Conservation (phyloP, 306 rosid species). For the Fagus sylvatica region DNA sequence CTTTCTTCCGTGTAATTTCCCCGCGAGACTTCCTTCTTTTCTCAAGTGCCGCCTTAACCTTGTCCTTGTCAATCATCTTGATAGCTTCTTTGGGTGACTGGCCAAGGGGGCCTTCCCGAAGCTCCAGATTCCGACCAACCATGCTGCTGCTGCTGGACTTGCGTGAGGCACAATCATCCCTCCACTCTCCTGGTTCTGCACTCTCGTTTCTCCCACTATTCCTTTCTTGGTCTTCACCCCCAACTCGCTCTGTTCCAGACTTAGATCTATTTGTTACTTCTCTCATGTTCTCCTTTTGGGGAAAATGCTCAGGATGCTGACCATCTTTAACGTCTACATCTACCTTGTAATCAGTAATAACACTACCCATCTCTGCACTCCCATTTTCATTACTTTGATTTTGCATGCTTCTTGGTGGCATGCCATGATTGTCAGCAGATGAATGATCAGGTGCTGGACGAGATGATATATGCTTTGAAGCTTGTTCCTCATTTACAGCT, state of each 20-base stretch:
- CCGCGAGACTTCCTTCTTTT: constrained; percentile 82
- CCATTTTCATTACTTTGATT: constrained; percentile 61
- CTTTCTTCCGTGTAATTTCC: constrained; percentile 64
- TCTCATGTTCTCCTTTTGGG: constrained; percentile 44
- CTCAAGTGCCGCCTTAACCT: constrained; percentile 91
- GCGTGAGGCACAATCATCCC: constrained; percentile 50
- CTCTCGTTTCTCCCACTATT: constrained; percentile 50
- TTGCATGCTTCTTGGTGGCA: constrained; percentile 42
- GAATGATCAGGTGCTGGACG: constrained; percentile 49
- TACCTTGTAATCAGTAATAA: constrained; percentile 37
- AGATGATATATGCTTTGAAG: constrained; percentile 58
- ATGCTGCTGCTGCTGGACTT: not conserved
- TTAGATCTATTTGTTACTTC: constrained; percentile 47
- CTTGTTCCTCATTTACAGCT: constrained; percentile 66
- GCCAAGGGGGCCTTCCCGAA: constrained; percentile 45
- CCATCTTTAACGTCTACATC: constrained; percentile 58
- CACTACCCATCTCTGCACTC: constrained; percentile 49
- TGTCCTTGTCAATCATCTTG: constrained; percentile 78
- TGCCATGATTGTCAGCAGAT: constrained; percentile 51
- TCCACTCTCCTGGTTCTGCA: constrained; percentile 57
- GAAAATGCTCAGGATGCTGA: constrained; percentile 42
- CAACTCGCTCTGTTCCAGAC: constrained; percentile 41
- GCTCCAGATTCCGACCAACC: constrained; percentile 51
- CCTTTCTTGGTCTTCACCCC: constrained; percentile 58
- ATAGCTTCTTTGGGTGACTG: constrained; percentile 82